phyloP scores from a whole-genome alignment of 106 monocot species.

The Dioscorea dumetorum region DNA sequence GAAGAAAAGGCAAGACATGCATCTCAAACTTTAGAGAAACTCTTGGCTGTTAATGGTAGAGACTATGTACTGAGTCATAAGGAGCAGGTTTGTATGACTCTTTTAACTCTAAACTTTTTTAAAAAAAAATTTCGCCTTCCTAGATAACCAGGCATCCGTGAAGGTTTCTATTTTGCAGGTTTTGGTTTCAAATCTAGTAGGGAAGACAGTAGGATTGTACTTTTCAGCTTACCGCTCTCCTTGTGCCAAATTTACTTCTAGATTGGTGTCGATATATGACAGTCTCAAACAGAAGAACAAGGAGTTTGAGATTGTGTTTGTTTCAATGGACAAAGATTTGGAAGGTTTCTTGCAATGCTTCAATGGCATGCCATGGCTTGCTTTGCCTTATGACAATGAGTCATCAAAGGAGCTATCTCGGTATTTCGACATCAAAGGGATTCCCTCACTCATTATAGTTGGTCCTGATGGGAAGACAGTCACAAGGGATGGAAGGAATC shows the following conservation, averaged over 20 bases:
- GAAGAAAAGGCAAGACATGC: slow-evolving; percentile 34
- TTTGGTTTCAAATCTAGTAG: slow-evolving; percentile 28
- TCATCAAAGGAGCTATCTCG: slow-evolving; percentile 22
- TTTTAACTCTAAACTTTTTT: slow-evolving; percentile 2
- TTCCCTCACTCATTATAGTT: slow-evolving; percentile 33
- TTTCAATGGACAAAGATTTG: slow-evolving; percentile 46
- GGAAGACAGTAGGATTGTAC: slow-evolving; percentile 56
- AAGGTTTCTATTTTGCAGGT: slow-evolving; percentile 33
- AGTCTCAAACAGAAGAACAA: slow-evolving; percentile 30
- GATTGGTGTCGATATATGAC: slow-evolving; percentile 25
- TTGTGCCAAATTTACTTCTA: slow-evolving; percentile 43
- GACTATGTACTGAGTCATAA: slow-evolving; percentile 25
- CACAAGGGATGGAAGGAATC: slow-evolving; percentile 39
- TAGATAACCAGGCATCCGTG: background rate
- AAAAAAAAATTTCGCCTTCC: background rate
- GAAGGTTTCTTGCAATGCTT: slow-evolving; percentile 22
- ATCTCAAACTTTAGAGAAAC: slow-evolving; percentile 46
- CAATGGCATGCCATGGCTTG: slow-evolving; percentile 55
- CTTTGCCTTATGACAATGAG: slow-evolving; percentile 30
- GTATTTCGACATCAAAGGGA: slow-evolving; percentile 37
- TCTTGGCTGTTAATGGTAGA: slow-evolving; percentile 27
- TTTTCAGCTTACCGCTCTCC: slow-evolving; percentile 54
- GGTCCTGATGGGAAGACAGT: slow-evolving; percentile 50
- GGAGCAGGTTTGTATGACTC: slow-evolving; percentile 20
- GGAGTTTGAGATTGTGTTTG: slow-evolving; percentile 46